A percentile compares a stretch with the other conserved stretches of the same genome.
phyloP scores from a whole-genome alignment of 768 basidiomycete genomes.

The Leccinum olivaceopallidum region DNA sequence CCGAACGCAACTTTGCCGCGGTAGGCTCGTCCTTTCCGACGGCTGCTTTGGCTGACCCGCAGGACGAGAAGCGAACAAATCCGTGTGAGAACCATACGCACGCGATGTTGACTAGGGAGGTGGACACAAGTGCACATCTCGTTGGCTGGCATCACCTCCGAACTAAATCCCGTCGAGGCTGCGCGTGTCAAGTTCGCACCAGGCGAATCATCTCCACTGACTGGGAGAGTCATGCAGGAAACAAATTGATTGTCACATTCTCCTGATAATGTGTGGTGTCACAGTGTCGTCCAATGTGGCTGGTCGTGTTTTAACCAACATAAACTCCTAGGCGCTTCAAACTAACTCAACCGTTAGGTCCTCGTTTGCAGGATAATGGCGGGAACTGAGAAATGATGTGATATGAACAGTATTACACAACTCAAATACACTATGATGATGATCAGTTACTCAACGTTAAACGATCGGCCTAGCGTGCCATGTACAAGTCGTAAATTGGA shows the following conservation, averaged over 20 bases:
- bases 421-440: background rate
- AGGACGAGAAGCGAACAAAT: conserved; percentile 10
- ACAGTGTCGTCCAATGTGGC: too few species aligned
- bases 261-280: conserved; percentile 70
- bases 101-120: conserved; percentile 41
- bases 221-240: conserved; percentile 30
- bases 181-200: conserved; percentile 47
- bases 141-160: conserved; percentile 44
- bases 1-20: too few species aligned
- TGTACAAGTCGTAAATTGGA: too few species aligned
- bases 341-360: too few species aligned
- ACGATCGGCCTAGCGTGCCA: too few species aligned
- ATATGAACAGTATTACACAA: background rate
- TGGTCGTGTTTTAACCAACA: too few species aligned
- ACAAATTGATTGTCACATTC: conserved; percentile 68
- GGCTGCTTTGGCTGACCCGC: conserved; percentile 6
- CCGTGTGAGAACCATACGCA: conserved; percentile 4
- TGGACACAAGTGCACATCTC: conserved; percentile 64
- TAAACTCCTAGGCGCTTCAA: too few species aligned
- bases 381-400: background rate
- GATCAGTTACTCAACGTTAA: too few species aligned
- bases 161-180: conserved; percentile 53
- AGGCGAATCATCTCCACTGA: background rate
- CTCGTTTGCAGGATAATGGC: background rate
- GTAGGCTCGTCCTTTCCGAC: too few species aligned